These are phyloP conservation scores for Discostella pseudostelligera DNA, from an alignment of 108 stramenopile species.

Conservation along the genomic window DNA sequence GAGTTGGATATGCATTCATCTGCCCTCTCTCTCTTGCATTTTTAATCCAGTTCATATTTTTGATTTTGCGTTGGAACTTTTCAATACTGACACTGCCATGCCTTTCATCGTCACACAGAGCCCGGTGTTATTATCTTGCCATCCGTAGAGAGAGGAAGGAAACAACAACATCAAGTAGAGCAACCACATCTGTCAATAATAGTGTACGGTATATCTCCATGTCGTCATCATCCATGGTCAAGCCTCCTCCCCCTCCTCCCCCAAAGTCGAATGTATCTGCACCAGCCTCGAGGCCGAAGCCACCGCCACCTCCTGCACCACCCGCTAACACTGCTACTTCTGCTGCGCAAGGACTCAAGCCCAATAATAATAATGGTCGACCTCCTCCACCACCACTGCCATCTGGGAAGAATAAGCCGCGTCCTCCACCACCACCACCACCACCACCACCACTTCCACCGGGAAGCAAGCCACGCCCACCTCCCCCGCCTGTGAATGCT, in stretches of 20 bases:
- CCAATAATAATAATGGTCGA: conserved; percentile 14
- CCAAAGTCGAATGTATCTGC: conserved; percentile 7
- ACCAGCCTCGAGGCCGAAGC: conserved; percentile 4
- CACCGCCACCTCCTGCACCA: conserved; percentile 14
- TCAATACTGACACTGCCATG: no score
- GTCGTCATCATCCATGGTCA: conserved; percentile 5
- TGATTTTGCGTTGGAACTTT: no score
- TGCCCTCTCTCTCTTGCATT: no score
- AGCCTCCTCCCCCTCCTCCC: conserved; percentile 34
- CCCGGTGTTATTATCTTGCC: no score
- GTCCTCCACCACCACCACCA: conserved; percentile 24
- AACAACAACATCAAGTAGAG: no score
- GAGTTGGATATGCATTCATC: no score
- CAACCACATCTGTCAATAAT: neutral
- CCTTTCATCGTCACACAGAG: no score
- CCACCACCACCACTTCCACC: conserved; percentile 47
- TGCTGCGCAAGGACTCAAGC: neutral
- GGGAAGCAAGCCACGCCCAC: conserved; percentile 6
- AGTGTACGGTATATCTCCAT: neutral
- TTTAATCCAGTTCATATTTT: no score
- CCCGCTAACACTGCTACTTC: conserved; percentile 5
- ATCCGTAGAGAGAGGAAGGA: neutral
- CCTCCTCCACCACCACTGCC: conserved; percentile 28
- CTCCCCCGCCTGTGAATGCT: conserved; percentile 7
- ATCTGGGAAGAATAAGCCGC: neutral